These are phyloP conservation scores for Chalciporus sp. DNA, from an alignment of 1,284 basidiomycete genomes.

Conservation along the genomic window DNA sequence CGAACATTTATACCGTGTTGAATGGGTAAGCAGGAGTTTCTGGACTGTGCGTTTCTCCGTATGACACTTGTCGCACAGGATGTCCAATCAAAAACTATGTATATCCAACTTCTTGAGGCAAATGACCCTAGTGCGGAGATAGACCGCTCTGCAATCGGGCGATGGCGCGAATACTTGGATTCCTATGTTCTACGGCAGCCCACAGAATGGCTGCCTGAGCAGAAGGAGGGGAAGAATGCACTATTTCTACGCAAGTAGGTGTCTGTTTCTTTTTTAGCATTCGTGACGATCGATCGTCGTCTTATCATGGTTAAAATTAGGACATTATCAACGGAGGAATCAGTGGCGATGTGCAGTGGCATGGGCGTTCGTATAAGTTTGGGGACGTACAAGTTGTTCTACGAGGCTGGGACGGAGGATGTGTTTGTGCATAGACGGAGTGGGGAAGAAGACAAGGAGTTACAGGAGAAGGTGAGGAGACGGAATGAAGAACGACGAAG, in stretches of 20 bases:
- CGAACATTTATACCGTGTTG: slow-evolving; percentile 89
- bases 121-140: slow-evolving; percentile 79
- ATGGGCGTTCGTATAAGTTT: slow-evolving; percentile 66
- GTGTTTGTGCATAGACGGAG: slow-evolving; percentile 42
- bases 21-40: slow-evolving; percentile 70
- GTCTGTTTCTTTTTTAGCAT: background rate
- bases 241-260: slow-evolving; percentile 53
- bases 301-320: slow-evolving; percentile 40
- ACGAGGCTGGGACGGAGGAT: slow-evolving; percentile 67
- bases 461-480: slow-evolving; percentile 46
- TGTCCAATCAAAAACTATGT: slow-evolving; percentile 60
- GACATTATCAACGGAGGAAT: slow-evolving; percentile 33
- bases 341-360: slow-evolving; percentile 35
- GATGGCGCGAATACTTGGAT: slow-evolving; percentile 89
- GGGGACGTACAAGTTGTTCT: slow-evolving; percentile 75
- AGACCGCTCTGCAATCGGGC: slow-evolving; percentile 45
- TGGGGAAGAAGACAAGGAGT: slow-evolving; percentile 40
- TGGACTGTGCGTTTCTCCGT: slow-evolving; percentile 14
- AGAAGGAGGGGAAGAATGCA: slow-evolving; percentile 42
- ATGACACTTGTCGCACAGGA: slow-evolving; percentile 48
- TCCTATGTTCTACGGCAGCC: slow-evolving; percentile 77
- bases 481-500: slow-evolving; percentile 57
- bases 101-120: slow-evolving; percentile 76
- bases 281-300: background rate
- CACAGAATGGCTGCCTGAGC: slow-evolving; percentile 66